A percentile compares a stretch with the other conserved stretches of the same genome.
Evolutionary conservation across 2,329 filamentous ascomycete species (phyloP).

Genomic region (Colletotrichum shisoi): DNA sequence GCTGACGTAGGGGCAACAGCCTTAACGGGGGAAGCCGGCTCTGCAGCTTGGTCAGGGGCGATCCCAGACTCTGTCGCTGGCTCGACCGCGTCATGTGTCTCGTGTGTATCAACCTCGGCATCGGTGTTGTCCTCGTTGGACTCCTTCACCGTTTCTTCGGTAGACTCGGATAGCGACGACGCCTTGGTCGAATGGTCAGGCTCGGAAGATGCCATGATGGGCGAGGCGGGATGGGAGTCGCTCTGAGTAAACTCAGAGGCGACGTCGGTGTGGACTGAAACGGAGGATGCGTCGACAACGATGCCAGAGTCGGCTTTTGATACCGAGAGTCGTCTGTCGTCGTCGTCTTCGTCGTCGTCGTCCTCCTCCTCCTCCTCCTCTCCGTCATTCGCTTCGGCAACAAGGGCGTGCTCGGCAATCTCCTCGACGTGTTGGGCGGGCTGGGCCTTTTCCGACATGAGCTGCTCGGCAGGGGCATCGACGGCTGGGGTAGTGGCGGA

Average conservation of each 20-base stretch:
- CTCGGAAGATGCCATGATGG: constrained; percentile 62
- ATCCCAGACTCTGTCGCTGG: constrained; percentile 14
- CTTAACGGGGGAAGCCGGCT: neutral
- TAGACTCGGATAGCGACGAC: constrained; percentile 70
- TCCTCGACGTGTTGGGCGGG: constrained; percentile 41
- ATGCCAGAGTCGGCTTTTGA: constrained; percentile 64
- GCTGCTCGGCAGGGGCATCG: constrained; percentile 43
- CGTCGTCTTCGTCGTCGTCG: constrained; percentile 43
- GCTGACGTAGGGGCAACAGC: neutral
- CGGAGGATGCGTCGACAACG: constrained; percentile 57
- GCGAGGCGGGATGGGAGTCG: constrained; percentile 67
- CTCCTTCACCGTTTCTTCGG: constrained; percentile 64
- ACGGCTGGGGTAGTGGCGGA: constrained; percentile 43
- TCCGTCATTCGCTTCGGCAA: constrained; percentile 41
- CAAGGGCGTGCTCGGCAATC: constrained; percentile 40
- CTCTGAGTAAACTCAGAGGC: constrained; percentile 58
- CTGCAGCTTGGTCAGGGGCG: neutral
- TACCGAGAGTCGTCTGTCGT: constrained; percentile 50
- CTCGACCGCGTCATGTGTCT: constrained; percentile 40
- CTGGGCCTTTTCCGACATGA: constrained; percentile 36
- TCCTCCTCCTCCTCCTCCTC: constrained; percentile 42
- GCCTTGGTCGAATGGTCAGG: constrained; percentile 68
- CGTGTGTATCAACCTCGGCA: constrained; percentile 15
- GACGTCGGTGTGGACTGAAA: constrained; percentile 56
- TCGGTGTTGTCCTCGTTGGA: constrained; percentile 43